phyloP scores from a whole-genome alignment of 805 yeast genomes.

The Nakazawaea wickerhamii region DNA sequence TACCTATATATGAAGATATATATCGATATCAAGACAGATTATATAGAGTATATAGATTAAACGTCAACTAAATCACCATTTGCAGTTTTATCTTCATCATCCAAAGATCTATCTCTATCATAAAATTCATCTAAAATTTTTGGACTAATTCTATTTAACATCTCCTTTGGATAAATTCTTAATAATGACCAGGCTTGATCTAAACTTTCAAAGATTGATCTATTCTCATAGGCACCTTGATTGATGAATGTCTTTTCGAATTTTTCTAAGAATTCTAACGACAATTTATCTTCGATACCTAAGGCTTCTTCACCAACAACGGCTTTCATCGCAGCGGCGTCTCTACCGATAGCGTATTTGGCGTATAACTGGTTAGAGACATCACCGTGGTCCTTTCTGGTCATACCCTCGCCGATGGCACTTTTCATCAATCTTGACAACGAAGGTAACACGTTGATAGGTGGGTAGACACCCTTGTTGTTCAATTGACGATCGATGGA shows the following conservation, averaged over 20 bases:
- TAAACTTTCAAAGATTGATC: slow-evolving; percentile 90
- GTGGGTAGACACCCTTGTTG: slow-evolving; percentile 98
- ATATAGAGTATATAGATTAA: not conserved
- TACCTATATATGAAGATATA: too few species aligned
- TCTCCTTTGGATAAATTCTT: slow-evolving; percentile 98
- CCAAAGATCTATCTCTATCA: slow-evolving; percentile 76
- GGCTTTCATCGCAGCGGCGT: slow-evolving; percentile 99
- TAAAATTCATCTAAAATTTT: slow-evolving; percentile 93
- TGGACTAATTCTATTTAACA: slow-evolving; percentile 97
- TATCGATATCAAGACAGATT: too few species aligned
- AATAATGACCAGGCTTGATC: slow-evolving; percentile 98
- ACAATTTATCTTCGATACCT: slow-evolving; percentile 94
- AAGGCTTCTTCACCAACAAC: slow-evolving; percentile 99
- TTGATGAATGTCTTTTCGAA: slow-evolving; percentile 92
- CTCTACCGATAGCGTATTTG: slow-evolving; percentile 98
- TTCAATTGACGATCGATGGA: slow-evolving; percentile 93
- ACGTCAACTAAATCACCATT: slow-evolving; percentile 11
- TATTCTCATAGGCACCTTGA: slow-evolving; percentile 96
- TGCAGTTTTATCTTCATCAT: slow-evolving; percentile 43
- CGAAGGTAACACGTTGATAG: slow-evolving; percentile 96
- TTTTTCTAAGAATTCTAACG: slow-evolving; percentile 95
- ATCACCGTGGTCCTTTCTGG: slow-evolving; percentile 99
- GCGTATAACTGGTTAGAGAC: slow-evolving; percentile 98
- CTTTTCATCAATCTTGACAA: slow-evolving; percentile 97
- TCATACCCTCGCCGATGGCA: slow-evolving; percentile 99